Conservation (phyloP, 2,329 filamentous ascomycete species). For the Microcyclospora pomicola region DNA sequence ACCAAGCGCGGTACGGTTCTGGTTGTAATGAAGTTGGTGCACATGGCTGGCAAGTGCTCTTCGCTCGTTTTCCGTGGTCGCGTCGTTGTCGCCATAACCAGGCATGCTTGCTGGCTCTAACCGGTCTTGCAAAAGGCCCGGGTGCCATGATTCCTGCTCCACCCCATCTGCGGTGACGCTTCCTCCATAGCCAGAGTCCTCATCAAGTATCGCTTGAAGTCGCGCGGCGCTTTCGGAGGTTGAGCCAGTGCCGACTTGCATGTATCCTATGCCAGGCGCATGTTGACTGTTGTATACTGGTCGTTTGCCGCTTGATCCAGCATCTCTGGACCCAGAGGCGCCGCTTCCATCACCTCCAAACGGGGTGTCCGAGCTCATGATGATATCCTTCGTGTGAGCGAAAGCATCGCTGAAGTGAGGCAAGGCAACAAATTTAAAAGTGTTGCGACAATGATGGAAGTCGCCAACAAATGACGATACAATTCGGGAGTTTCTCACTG, state of each 20-base stretch:
- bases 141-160: slow-evolving; percentile 38
- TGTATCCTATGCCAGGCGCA: slow-evolving; percentile 37
- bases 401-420: too few species aligned
- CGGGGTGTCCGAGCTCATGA: too few species aligned
- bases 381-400: too few species aligned
- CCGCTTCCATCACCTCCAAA: too few species aligned
- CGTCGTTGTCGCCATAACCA: slow-evolving; percentile 33
- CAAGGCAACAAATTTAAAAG: too few species aligned
- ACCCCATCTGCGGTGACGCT: slow-evolving; percentile 55
- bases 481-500: too few species aligned
- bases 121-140: slow-evolving; percentile 42
- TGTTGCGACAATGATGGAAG: too few species aligned
- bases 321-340: too few species aligned
- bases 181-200: slow-evolving; percentile 84
- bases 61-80: slow-evolving; percentile 47
- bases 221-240: slow-evolving; percentile 69
- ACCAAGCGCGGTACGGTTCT: slow-evolving; percentile 74
- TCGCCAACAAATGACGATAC: too few species aligned
- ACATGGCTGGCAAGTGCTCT: slow-evolving; percentile 66
- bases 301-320: too few species aligned
- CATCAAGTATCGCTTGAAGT: slow-evolving; percentile 67
- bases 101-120: slow-evolving; percentile 44
- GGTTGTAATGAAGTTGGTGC: slow-evolving; percentile 88
- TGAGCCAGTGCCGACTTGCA: slow-evolving; percentile 75
- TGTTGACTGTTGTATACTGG: too few species aligned